Base-by-base conservation (phyloP, 2,329 filamentous ascomycete genomes). In the Fusarium sulawesiense region DNA sequence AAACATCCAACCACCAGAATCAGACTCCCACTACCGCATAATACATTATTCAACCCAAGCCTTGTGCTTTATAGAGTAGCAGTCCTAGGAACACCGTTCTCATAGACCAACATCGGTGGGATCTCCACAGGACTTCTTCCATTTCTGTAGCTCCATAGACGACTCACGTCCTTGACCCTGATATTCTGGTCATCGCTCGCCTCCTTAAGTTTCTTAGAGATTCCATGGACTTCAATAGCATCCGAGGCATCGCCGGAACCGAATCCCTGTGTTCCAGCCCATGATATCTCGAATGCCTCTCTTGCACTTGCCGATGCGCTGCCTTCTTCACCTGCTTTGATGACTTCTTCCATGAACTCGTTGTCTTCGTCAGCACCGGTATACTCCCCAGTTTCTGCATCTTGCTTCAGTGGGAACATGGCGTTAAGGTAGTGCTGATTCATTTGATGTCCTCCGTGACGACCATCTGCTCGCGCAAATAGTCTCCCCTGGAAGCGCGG, bases 81-180 rank as follows among this genome's bases (percentile, higher is more conserved):
- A 50, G 77, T 81, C 56, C 82, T 78, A 9, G 80, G 73, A 40
- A 82, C 69, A 3, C 82, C 79, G 44, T 77, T 76, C 68, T 83
- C 80, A 29, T 64, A 73, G 4, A 71, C 57, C 42, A 84, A 55
- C 62, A 80, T 66, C 1, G 79, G 78, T 16, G 82, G 80, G 29
- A 74, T 71, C 42, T 85, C 83, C 7, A 80, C 73, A 2, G 88
- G 88, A 42, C 83, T 86, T 60, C 76, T 80, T 3, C 89, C 89
- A 73, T 91, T 90, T 53, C 88, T 81, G 73, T 91, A 91, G 66
- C 84, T 80, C 88, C 89, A 90, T 29, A 91, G 76, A 47, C 89
- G 83, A 72, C 88, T 89, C 47, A 91, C 78, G 56, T 91, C 85
- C 77, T 85, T 89, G 8, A 90, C 88, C 73, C 81, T 86, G 44